Base-by-base conservation (phyloP, 1,284 basidiomycete genomes). In the Psilocybe mexicana region DNA sequence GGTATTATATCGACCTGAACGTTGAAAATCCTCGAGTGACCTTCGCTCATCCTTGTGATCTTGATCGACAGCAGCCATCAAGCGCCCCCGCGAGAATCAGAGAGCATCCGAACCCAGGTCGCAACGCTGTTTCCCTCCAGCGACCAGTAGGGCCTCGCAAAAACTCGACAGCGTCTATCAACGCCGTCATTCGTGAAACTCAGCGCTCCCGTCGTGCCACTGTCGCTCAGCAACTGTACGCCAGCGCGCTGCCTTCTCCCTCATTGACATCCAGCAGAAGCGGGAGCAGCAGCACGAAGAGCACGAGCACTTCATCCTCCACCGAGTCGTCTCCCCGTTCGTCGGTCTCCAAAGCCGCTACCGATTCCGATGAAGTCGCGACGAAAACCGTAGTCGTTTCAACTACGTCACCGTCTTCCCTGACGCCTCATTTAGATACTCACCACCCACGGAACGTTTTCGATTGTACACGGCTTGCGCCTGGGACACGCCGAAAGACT, bases 1-100 rank as follows among this genome's bases (percentile, higher is more conserved):
- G 71, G 71, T 72, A 70, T 55, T 72, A 72, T 49, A 62, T 72
- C 28, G 64, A 66, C 48, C 66, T 68, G 18, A 60, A 62, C 55
- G 48, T 58, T 33, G 50, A 55, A 35, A 63, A 68, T 25, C 70
- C 69, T 24, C 65, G 65, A 23, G 65, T 68, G 6, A 62, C 68
- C 1, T 62, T 65, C 30, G 58, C 60, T 0, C 70, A 72, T 57
- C 71, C 71, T 26, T 55, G 44, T 46, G 65, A 61, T 35, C 6
- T 52, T 28, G 53, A 64, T 36, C 58, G 60, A 25, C 52, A 54
- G 23, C 57, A 54, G 4, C 61, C 57, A 26, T 40, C 55, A 28
- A 59, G 57, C 48, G 62, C 57, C 24, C 52, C 63, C 25, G 52
- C 44, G 18, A 53, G 52, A 36, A 47, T 43, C 24, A 36, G 51